These are phyloP conservation scores for Phytophthora pluvialis DNA, from an alignment of 352 stramenopile genomes.

Conservation along the genomic window DNA sequence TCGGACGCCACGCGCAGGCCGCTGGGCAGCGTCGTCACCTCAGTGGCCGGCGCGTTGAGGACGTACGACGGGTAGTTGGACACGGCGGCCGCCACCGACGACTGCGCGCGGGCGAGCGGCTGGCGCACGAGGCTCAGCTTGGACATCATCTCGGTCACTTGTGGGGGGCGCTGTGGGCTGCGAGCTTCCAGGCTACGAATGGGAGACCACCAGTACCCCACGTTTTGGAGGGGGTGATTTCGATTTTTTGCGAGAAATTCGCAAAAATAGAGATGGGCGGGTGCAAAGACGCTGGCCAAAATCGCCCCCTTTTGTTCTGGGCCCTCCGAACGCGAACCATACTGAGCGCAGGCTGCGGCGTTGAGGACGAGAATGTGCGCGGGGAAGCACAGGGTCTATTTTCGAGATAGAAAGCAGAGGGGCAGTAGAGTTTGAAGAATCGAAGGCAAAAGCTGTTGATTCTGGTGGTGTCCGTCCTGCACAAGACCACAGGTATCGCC, in stretches of 20 bases:
- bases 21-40: slow-evolving; percentile 96
- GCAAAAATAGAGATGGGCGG: slow-evolving; percentile 21
- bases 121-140: slow-evolving; percentile 61
- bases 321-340: slow-evolving; percentile 12
- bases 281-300: slow-evolving; percentile 19
- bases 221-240: slow-evolving; percentile 32
- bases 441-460: no score
- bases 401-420: not conserved
- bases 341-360: slow-evolving; percentile 30
- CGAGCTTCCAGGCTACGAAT: slow-evolving; percentile 48
- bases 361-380: not conserved
- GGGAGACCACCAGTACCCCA: slow-evolving; percentile 43
- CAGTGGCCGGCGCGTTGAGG: slow-evolving; percentile 94
- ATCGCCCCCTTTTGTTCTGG: slow-evolving; percentile 6
- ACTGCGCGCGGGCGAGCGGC: slow-evolving; percentile 75
- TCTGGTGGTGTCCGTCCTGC: no score
- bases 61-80: slow-evolving; percentile 90
- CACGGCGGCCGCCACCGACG: slow-evolving; percentile 66
- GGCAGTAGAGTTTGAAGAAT: no score
- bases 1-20: slow-evolving; percentile 98
- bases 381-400: not conserved
- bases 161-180: slow-evolving; percentile 15
- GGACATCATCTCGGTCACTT: slow-evolving; percentile 58
- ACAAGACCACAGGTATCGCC: no score
- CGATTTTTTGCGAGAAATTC: slow-evolving; percentile 11